Conservation (phyloP, 345 rosid species). For the Camelina laxa region DNA sequence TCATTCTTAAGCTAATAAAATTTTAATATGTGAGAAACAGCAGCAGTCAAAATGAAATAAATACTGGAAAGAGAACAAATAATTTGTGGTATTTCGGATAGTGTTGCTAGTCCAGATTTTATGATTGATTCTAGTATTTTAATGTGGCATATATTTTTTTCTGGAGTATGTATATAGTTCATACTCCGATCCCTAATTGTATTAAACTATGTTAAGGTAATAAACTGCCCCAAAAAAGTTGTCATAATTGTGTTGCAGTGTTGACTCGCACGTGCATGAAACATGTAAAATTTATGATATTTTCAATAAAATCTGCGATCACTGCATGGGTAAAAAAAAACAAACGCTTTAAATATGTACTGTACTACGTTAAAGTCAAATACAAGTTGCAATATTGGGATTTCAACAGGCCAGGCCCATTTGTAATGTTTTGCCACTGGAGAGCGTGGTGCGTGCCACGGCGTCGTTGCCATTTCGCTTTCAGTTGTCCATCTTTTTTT, state of each 20-base stretch:
- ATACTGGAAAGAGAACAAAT: too few relatives aligned
- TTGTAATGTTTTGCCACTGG: too few relatives aligned
- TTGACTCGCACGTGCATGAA: constrained; percentile 11
- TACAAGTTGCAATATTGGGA: constrained; percentile 25
- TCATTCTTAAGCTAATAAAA: too few relatives aligned
- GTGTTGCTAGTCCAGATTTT: too few relatives aligned
- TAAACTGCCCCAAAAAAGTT: not conserved
- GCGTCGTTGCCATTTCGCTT: constrained; percentile 25
- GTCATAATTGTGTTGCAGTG: not conserved
- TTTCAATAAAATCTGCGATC: not conserved
- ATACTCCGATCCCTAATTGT: too few relatives aligned
- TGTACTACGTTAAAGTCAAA: not conserved
- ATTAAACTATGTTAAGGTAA: not conserved
- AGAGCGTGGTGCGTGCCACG: constrained; percentile 27
- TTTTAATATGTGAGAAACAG: too few relatives aligned
- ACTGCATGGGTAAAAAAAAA: constrained; percentile 14
- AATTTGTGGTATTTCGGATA: too few relatives aligned
- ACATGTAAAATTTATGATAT: not conserved
- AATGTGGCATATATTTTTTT: too few relatives aligned
- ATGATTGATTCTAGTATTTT: too few relatives aligned
- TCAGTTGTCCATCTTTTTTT: not conserved
- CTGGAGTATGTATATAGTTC: too few relatives aligned
- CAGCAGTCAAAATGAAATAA: too few relatives aligned
- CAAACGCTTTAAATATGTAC: not conserved
- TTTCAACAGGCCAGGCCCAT: constrained; percentile 8